These are phyloP conservation scores for Turritis glabra DNA, from an alignment of 345 rosid species.

Conservation along the genomic window DNA sequence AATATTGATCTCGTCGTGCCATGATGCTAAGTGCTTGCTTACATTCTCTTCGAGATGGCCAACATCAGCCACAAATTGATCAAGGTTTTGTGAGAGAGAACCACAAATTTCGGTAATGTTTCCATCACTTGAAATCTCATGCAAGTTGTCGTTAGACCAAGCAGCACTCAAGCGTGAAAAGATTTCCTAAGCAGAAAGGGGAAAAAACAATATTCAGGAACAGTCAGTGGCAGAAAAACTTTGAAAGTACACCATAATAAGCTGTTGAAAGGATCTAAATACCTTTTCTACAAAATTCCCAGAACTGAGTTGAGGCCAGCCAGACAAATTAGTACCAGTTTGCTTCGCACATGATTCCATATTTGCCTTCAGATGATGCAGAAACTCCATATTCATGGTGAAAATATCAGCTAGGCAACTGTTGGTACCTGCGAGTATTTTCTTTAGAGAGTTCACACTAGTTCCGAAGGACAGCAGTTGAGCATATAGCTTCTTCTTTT, in stretches of 20 bases:
- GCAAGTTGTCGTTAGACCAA: slow-evolving; percentile 44
- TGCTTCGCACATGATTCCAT: slow-evolving; percentile 52
- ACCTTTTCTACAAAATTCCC: slow-evolving; percentile 50
- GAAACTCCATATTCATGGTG: slow-evolving; percentile 58
- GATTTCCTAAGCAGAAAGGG: slow-evolving; percentile 51
- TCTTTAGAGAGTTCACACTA: slow-evolving; percentile 50
- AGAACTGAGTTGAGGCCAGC: slow-evolving; percentile 36
- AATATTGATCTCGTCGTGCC: slow-evolving; percentile 53
- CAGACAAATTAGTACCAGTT: slow-evolving; percentile 39
- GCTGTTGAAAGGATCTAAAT: slow-evolving; percentile 20
- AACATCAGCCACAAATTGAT: slow-evolving; percentile 50
- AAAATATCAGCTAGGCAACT: slow-evolving; percentile 50
- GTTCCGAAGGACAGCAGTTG: slow-evolving; percentile 51
- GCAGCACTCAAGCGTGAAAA: slow-evolving; percentile 42
- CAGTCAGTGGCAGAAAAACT: not conserved
- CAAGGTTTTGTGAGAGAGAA: slow-evolving; percentile 52
- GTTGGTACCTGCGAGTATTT: slow-evolving; percentile 48
- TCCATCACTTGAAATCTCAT: slow-evolving; percentile 47
- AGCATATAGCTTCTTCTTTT: slow-evolving; percentile 51
- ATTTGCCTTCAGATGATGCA: slow-evolving; percentile 57
- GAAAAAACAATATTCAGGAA: slow-evolving; percentile 19
- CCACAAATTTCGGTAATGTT: slow-evolving; percentile 44
- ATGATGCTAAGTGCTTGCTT: slow-evolving; percentile 48
- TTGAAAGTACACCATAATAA: slow-evolving; percentile 10
- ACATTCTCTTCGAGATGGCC: slow-evolving; percentile 51